Evolutionary conservation across 305 asterid genomes (phyloP).

Genomic region (Fraxinus angustifolia): DNA sequence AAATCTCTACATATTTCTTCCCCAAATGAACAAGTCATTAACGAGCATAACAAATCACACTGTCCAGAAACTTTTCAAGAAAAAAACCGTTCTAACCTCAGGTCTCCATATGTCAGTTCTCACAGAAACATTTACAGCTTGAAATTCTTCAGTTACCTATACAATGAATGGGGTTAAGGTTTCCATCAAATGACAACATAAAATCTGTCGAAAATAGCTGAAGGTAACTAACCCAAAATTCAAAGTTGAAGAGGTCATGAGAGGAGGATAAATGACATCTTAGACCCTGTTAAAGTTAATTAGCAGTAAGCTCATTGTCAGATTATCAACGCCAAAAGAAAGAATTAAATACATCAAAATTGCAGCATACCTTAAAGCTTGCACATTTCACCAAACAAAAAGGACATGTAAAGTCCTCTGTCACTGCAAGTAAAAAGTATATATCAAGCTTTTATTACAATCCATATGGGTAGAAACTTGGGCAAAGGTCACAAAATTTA

Average conservation of each 20-base stretch:
- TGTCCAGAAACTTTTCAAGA: conserved; percentile 1
- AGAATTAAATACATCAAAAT: conserved; percentile 24
- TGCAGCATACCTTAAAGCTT: conserved; percentile 75
- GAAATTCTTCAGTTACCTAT: conserved; percentile 91
- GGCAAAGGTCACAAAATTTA: conserved; percentile 14
- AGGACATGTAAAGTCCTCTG: conserved; percentile 97
- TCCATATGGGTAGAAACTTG: conserved; percentile 23
- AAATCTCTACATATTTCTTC: background rate
- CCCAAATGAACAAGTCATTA: conserved; percentile 1
- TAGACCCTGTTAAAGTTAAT: conserved; percentile 63
- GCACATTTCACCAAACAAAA: conserved; percentile 97
- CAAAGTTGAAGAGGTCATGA: conserved; percentile 93
- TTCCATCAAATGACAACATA: conserved; percentile 9
- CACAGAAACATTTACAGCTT: conserved; percentile 91
- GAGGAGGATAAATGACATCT: conserved; percentile 75
- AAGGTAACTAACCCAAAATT: conserved; percentile 90
- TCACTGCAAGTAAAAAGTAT: conserved; percentile 56
- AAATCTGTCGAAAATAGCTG: conserved; percentile 18
- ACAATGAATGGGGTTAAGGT: conserved; percentile 24
- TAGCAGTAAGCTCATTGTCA: conserved; percentile 25
- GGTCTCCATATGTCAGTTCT: conserved; percentile 80
- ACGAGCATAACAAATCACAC: conserved; percentile 16
- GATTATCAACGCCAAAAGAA: conserved; percentile 16
- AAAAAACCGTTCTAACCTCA: conserved; percentile 55
- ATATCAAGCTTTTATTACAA: conserved; percentile 33